Base-by-base conservation (phyloP, 1,284 basidiomycete genomes). In the Flammula alnicola region DNA sequence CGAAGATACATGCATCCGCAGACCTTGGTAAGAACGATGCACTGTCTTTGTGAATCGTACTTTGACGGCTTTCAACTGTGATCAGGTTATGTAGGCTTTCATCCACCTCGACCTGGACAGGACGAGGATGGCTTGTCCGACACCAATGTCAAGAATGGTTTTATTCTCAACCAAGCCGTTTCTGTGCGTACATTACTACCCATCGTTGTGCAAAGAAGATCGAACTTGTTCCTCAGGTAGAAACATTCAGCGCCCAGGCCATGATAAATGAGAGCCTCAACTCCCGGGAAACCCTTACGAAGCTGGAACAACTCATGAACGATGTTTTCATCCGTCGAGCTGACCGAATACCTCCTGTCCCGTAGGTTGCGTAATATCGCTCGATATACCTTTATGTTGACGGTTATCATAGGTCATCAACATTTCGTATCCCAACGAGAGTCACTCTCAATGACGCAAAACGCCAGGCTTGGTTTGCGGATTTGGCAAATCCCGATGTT, bases 381-480 rank as follows among this genome's bases (percentile, higher is more conserved):
- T 5, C 16, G 14, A 2, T 16, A 2, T 22, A 20, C 7, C 8
- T 37, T 3, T 25, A 12, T 6, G 12, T 12, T 29, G 16, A 29
- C 14, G 11, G 20, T 4, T 22, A 17, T 9, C 27, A n/a, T 60
- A 95, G 93, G 4, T 62, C 83, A 14, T 84, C 86, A 16, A 79
- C 87, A 0, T 96, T 94, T 69, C 88, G 88, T 36, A 83, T 95
- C 48, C 94, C 93, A 0, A 84, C 86, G 3, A 78, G 96, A 55
- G 93, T 95, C 3, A 97, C 94, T 1, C 78, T 95, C 32, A 96
- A 94, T 62, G 95, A 98, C 59, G 73, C 84, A 9, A 95, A 94
- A 66, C 84, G 93, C 4, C 82, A 89, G 57, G 80, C 90, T 14
- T 99, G 95, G 87, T 89, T 98, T 61, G 80, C 83, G 8, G 96